Base-by-base conservation (phyloP, 495 filamentous ascomycete genomes). In the Penicillium desertorum region DNA sequence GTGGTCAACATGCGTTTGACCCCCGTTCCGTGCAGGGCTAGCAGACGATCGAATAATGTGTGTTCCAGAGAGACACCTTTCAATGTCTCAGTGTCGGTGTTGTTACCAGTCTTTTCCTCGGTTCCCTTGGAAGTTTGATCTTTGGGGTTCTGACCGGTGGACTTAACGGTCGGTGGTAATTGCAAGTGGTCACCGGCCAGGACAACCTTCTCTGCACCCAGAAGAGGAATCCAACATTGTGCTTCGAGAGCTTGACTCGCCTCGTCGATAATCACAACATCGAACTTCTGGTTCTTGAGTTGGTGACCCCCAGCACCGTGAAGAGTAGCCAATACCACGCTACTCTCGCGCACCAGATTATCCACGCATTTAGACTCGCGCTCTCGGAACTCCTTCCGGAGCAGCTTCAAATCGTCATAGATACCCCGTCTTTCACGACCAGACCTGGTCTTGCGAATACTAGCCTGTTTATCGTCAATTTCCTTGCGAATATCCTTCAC, bases 1-100 rank as follows among this genome's bases (percentile, higher is more conserved):
- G 90, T 96, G n/a, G 90, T 97, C 11, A 98, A 81, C 87, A 97
- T 94, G 23, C 88, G 78, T 76, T 98, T 99, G 71, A 99, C 90
- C 0, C 73, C 76, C 3, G 85, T 71, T 2, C 94, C 95, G 66
- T 99, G 90, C 3, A 97, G 76, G 6, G 78, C 78, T 19, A 99
- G 79, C 19, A 99, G 77, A 23, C 94, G 81, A 67, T 96, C 92
- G 68, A 99, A 99, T 5, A 99, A 77, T 0, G 94, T 98, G 2
- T 79, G 88, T 65, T 96, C 91, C 1, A 99, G 81, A 2, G 83
- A 87, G 27, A 82, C 73, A 1, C 63, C 61, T 14, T 71, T 71
- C n/a, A 67, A 56, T 10, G 54, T 62, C 29, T 76, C 71, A 17
- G 61, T 57, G 16, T 70, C 62, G 39, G 55, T 12, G 4, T 20